These are phyloP conservation scores for Wickerhamomyces sp. DNA, from an alignment of 1,139 yeast species.

Conservation along the genomic window DNA sequence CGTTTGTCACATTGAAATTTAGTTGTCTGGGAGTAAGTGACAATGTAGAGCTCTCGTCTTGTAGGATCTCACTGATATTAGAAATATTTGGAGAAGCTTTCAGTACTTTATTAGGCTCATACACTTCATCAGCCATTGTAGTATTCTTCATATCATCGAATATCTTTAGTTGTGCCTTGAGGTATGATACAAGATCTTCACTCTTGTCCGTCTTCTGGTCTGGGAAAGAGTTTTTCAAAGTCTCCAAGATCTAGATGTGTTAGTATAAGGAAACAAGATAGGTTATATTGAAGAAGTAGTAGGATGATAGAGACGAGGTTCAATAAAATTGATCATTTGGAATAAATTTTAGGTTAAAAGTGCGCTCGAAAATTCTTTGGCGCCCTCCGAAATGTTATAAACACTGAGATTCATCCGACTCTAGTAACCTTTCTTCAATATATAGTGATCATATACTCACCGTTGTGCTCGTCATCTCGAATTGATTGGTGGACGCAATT, in stretches of 20 bases:
- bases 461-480: too few relatives aligned
- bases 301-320: neutral
- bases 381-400: too few relatives aligned
- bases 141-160: constrained; percentile 1
- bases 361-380: too few relatives aligned
- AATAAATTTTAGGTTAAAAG: neutral
- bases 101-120: constrained; percentile 7
- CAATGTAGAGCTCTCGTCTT: constrained; percentile 9
- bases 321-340: neutral
- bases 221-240: neutral
- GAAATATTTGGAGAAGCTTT: constrained; percentile 17
- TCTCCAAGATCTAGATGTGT: neutral
- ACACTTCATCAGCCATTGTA: neutral
- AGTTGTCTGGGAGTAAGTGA: constrained; percentile 11
- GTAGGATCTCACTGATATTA: constrained; percentile 17
- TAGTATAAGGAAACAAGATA: neutral
- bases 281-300: neutral
- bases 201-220: neutral
- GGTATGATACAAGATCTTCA: constrained; percentile 2
- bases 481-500: too few relatives aligned
- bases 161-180: neutral
- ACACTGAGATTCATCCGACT: too few relatives aligned
- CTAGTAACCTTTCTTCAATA: too few relatives aligned
- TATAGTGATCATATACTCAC: too few relatives aligned
- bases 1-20: constrained; percentile 11